Percentiles rank a stretch among this genome's conserved stretches.
phyloP scores from a whole-genome alignment of 805 yeast species.

The Myxozyma sirexii region DNA sequence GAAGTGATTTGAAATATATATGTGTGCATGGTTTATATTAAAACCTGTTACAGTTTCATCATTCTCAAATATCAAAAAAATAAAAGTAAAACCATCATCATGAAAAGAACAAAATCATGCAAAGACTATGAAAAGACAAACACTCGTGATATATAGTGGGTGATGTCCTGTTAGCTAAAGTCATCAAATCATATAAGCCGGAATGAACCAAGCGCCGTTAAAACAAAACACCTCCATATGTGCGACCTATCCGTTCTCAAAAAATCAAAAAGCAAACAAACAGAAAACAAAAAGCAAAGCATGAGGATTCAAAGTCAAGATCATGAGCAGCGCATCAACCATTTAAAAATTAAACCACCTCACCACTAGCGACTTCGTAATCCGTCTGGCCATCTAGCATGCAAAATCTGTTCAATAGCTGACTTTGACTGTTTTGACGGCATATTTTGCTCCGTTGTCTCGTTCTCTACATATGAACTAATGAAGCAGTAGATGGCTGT shows the following conservation, averaged over 20 bases:
- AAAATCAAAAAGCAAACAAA: neutral
- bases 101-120: neutral
- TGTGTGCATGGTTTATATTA: no score
- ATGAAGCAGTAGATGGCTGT: conserved; percentile 1
- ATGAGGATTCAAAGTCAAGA: neutral
- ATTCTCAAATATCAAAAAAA: no score
- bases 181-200: neutral
- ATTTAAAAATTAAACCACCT: conserved; percentile 4
- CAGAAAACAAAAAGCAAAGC: neutral
- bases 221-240: neutral
- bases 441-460: neutral
- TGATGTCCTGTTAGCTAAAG: neutral
- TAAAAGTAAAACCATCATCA: no score
- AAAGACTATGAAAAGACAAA: no score
- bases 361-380: conserved; percentile 31
- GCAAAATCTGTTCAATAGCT: conserved; percentile 33
- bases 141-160: no score
- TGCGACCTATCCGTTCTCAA: neutral
- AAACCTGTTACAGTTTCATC: no score
- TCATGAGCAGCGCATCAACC: neutral
- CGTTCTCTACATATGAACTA: neutral
- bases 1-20: no score
- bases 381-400: conserved; percentile 36
- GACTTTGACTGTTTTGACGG: conserved; percentile 24
- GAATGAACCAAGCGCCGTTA: neutral